Evolutionary conservation across 139 green algal genomes (phyloP).

Genomic region (Diplosphaera chodatii): DNA sequence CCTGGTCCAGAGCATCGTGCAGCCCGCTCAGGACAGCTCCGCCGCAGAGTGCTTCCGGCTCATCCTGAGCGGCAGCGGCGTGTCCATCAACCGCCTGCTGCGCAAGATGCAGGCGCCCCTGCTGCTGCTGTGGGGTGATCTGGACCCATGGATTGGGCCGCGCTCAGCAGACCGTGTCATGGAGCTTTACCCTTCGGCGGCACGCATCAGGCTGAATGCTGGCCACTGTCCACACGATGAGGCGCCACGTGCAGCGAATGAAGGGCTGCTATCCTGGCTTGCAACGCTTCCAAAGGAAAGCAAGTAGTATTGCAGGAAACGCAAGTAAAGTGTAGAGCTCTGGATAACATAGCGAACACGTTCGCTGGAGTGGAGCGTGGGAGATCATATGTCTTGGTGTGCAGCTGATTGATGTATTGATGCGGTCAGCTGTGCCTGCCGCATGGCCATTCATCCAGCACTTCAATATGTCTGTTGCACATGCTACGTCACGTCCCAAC

Average conservation of each 20-base stretch:
- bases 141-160: conserved; percentile 73
- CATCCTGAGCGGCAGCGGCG: conserved; percentile 48
- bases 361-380: too few species aligned
- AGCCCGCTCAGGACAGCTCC: conserved; percentile 52
- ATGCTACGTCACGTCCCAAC: too few species aligned
- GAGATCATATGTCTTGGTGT: too few species aligned
- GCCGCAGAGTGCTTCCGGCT: conserved; percentile 74
- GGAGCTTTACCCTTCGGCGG: conserved; percentile 57
- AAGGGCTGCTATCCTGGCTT: conserved; percentile 43
- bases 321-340: too few species aligned
- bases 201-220: conserved; percentile 36
- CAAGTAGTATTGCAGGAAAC: background rate
- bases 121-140: conserved; percentile 63
- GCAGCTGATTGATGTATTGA: too few species aligned
- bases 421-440: too few species aligned
- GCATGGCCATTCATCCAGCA: too few species aligned
- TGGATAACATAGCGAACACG: too few species aligned
- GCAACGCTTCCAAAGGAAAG: background rate
- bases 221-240: conserved; percentile 73
- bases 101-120: conserved; percentile 42
- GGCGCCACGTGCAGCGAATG: conserved; percentile 40
- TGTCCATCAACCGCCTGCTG: conserved; percentile 48
- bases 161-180: conserved; percentile 45
- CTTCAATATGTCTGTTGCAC: too few species aligned
- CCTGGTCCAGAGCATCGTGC: conserved; percentile 39